Evolutionary conservation across 2,329 filamentous ascomycete species (phyloP).

Genomic region (Fusarium sp.): DNA sequence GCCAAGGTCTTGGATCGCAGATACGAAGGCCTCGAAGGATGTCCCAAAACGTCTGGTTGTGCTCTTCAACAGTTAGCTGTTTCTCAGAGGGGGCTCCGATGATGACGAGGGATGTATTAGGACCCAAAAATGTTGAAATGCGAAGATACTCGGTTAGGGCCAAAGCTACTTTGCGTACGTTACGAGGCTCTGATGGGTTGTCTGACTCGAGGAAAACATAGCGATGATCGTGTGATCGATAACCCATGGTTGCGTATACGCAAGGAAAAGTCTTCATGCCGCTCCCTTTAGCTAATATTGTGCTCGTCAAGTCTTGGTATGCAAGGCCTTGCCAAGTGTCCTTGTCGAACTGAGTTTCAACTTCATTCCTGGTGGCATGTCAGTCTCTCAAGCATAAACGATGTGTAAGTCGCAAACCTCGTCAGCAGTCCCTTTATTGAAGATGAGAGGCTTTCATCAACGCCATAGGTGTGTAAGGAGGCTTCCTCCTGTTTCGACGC

Average conservation of each 20-base stretch:
- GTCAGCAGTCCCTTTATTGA: rapidly evolving
- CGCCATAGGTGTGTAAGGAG: rapidly evolving
- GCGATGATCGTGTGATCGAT: background rate
- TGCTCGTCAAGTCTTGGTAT: background rate
- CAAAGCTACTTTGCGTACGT: background rate
- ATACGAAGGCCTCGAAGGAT: background rate
- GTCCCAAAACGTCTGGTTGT: background rate
- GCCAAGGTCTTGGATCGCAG: background rate
- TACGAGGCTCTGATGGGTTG: background rate
- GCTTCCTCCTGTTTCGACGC: background rate
- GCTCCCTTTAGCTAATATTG: rapidly evolving
- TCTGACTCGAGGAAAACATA: background rate
- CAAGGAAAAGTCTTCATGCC: background rate
- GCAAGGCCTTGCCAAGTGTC: background rate
- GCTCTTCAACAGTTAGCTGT: background rate
- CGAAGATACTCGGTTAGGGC: background rate
- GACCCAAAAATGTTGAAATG: rapidly evolving
- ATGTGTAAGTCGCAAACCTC: rapidly evolving
- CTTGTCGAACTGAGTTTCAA: background rate
- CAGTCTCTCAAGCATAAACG: rapidly evolving
- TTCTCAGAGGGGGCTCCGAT: background rate
- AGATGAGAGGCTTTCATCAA: rapidly evolving
- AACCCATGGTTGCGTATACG: background rate
- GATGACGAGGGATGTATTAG: background rate
- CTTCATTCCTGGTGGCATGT: background rate